Base-by-base conservation (phyloP, 2,329 filamentous ascomycete species). In the Ilyonectria destructans region DNA sequence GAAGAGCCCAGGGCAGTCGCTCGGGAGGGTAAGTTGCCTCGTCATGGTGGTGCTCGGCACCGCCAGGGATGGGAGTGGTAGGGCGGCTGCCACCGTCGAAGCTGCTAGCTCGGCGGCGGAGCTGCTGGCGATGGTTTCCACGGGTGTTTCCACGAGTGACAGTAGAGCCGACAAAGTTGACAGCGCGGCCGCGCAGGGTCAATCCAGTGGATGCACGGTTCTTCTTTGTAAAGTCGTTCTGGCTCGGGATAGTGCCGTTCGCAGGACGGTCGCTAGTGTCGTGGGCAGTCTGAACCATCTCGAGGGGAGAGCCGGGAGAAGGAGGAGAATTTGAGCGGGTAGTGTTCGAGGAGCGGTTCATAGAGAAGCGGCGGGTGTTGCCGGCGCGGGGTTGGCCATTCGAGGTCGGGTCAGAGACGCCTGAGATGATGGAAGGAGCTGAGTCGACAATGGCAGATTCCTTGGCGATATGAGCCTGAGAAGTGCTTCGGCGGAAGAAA, bases 1-100 rank as follows among this genome's bases (percentile, higher is more conserved):
- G 86, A 35, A 91, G 85, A 2, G 86, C 85, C 88, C 88, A 91
- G 2, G 87, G 84, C 40, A 86, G 80, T 19, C 85, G 83, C 68
- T 87, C 79, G 9, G 81, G 80, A 3, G 80, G 79, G 59, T 77
- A 79, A 26, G 75, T 79, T 6, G 76, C 74, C 17, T 77, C 69
- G 29, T 78, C 72, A 43, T 75, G 67, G 57, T 72, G 57, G 64
- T 49, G 58, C 37, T 69, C 69, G 46, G 46, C 65, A 6, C 40
- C 58, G 26, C 66, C 19, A 65, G 71, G 56, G 33, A 67, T 17
- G 67, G 62, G 71, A 61, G 71, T 72, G 72, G 74, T 71, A 60
- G 78, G 70, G 12, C 78, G 74, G 66, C 80, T 79, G 31, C 76
- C 51, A 15, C 29, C 77, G 52, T 89, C 85, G 70, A 87, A 86